These are phyloP conservation scores for Pulicaria dysenterica DNA, from an alignment of 129 eudicot genomes.

Conservation along the genomic window DNA sequence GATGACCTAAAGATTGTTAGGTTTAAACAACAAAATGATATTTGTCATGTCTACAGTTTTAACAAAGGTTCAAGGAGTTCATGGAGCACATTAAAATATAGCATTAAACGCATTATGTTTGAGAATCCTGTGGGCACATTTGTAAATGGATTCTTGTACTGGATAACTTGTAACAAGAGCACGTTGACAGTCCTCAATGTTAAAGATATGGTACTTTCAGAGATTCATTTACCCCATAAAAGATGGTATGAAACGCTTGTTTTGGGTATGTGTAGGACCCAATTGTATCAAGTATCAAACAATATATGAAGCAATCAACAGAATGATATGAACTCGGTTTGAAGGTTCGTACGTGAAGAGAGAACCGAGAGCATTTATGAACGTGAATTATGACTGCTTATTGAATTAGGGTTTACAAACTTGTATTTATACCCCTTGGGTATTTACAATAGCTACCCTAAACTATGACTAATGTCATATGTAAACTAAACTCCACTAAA, in stretches of 20 bases:
- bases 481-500: too few species aligned
- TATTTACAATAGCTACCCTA: too few species aligned
- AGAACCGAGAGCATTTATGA: too few species aligned
- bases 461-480: too few species aligned
- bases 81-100: constrained; percentile 5
- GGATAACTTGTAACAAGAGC: not conserved
- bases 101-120: not conserved
- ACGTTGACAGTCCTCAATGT: not conserved
- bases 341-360: too few species aligned
- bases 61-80: not conserved
- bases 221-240: not conserved
- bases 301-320: too few species aligned
- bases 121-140: not conserved
- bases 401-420: too few species aligned
- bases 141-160: constrained; percentile 7
- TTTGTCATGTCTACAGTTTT: not conserved
- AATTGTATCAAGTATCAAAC: too few species aligned
- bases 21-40: not conserved
- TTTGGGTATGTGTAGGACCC: too few species aligned
- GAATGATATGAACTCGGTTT: too few species aligned
- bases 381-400: too few species aligned
- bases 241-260: not conserved
- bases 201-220: constrained; percentile 12
- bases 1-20: constrained; percentile 24
- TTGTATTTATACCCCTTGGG: too few species aligned